Conservation (phyloP, 139 green algal genomes). For the Dunaliella primolecta region DNA sequence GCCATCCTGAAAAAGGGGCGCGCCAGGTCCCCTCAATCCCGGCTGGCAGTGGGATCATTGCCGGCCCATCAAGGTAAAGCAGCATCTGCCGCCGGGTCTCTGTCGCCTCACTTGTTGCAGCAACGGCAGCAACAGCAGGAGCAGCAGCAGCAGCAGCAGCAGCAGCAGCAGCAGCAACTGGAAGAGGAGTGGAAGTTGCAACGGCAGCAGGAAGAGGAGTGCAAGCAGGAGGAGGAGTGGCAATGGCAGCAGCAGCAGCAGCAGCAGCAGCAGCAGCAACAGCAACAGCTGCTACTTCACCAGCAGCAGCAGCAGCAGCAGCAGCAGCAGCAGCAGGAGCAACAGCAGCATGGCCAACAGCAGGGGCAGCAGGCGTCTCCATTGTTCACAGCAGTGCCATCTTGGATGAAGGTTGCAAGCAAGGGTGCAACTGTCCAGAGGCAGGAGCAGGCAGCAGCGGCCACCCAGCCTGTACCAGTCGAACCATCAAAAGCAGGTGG, state of each 20-base stretch:
- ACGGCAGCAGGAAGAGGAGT: neutral
- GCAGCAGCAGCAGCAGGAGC: neutral
- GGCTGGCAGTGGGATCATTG: no score
- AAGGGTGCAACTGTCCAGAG: no score
- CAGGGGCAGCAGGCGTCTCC: neutral
- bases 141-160: neutral
- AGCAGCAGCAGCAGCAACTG: neutral
- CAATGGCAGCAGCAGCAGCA: neutral
- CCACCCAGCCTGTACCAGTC: no score
- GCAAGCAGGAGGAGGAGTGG: neutral
- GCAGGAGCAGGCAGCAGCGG: no score
- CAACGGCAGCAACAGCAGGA: no score
- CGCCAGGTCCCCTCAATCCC: no score
- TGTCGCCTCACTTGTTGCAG: no score
- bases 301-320: neutral
- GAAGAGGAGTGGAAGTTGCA: neutral
- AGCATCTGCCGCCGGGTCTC: no score
- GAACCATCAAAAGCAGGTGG: no score
- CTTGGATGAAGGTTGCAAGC: neutral
- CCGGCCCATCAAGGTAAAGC: no score
- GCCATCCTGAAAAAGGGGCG: no score
- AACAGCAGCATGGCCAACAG: neutral
- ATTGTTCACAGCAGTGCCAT: neutral
- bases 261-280: neutral
- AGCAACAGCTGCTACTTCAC: neutral